A percentile compares a stretch with the other conserved stretches of the same genome.
These are phyloP conservation scores for Pseudogymnoascus sp. DNA, from an alignment of 2,329 filamentous ascomycete genomes.

Conservation along the genomic window DNA sequence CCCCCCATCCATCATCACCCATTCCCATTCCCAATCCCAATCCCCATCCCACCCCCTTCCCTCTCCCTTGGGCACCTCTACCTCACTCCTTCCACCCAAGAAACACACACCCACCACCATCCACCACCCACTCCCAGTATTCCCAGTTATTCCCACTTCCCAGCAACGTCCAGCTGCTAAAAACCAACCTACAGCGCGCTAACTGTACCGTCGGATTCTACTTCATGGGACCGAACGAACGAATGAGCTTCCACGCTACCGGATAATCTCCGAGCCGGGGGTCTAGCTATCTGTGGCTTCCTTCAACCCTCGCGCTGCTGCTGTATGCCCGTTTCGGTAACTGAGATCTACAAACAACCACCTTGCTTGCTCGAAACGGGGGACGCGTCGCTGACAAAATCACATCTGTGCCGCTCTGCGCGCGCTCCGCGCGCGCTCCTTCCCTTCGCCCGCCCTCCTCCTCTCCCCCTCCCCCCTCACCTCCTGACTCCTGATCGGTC, in stretches of 20 bases:
- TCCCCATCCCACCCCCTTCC: background rate
- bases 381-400: no score
- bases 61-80: background rate
- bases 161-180: background rate
- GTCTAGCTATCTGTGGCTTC: background rate
- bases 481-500: background rate
- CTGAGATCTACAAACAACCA: background rate
- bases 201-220: background rate
- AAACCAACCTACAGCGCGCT: background rate
- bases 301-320: background rate
- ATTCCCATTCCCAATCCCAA: no score
- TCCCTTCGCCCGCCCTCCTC: background rate
- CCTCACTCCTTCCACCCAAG: no score
- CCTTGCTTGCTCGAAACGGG: no score
- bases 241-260: background rate
- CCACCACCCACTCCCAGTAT: background rate
- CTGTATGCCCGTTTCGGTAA: background rate
- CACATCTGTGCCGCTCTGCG: background rate
- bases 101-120: background rate
- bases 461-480: no score
- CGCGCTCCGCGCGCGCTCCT: no score
- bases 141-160: background rate
- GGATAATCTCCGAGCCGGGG: background rate
- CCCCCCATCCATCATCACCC: no score
- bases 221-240: background rate